These are phyloP conservation scores for Aureobasidium leucospermi DNA, from an alignment of 2,329 filamentous ascomycete genomes.

Conservation along the genomic window DNA sequence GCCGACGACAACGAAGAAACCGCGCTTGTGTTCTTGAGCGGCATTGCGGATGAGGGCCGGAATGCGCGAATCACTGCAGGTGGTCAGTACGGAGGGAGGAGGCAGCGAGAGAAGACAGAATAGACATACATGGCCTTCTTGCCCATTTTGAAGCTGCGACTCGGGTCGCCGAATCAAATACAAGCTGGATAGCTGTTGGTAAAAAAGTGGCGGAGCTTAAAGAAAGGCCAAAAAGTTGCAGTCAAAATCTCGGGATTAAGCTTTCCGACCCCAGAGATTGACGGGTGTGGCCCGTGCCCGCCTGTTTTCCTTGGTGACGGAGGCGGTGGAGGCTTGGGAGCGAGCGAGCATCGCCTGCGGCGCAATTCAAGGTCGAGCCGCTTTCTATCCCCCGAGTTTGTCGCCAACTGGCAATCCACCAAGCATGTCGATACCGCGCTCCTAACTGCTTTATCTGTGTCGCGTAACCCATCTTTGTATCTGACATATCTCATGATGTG, in stretches of 20 bases:
- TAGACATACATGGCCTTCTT: conserved; percentile 44
- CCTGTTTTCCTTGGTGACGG: not conserved
- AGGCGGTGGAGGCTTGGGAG: not conserved
- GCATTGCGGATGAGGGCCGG: conserved; percentile 87
- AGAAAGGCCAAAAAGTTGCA: not conserved
- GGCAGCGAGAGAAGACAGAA: no score
- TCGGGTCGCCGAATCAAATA: conserved; percentile 3
- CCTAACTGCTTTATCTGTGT: not conserved
- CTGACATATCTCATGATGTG: not conserved
- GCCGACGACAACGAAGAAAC: conserved; percentile 95
- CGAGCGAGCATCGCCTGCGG: not conserved
- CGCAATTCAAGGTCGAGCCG: not conserved
- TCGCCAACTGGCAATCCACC: not conserved
- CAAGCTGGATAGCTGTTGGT: not conserved
- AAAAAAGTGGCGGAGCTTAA: not conserved
- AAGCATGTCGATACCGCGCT: not conserved
- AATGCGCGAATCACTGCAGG: conserved; percentile 74
- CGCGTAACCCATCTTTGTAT: not conserved
- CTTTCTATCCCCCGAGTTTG: not conserved
- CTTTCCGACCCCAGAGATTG: not conserved
- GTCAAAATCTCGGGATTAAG: not conserved
- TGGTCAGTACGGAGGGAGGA: conserved; percentile 18
- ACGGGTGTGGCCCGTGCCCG: not conserved
- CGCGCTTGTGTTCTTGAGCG: conserved; percentile 90
- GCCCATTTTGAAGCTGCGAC: conserved; percentile 38